phyloP scores from a whole-genome alignment of 768 basidiomycete genomes.

The Pleurotus cornucopiae region DNA sequence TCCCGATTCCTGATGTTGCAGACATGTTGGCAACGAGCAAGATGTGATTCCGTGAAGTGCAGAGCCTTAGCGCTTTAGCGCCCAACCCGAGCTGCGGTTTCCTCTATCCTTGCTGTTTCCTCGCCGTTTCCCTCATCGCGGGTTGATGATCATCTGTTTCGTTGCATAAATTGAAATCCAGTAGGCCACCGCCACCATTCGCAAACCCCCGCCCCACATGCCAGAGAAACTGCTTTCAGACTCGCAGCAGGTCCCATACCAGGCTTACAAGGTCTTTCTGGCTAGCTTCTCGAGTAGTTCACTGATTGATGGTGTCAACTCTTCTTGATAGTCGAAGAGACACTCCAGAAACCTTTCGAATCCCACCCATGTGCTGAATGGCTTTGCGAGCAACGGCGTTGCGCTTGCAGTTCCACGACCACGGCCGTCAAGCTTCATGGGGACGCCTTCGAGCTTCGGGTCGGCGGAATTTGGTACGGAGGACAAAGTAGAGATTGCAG shows the following conservation, averaged over 20 bases:
- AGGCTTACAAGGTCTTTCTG: constrained; percentile 43
- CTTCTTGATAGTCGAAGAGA: constrained; percentile 36
- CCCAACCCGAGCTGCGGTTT: no score
- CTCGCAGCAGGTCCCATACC: constrained; percentile 37
- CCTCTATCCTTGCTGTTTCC: no score
- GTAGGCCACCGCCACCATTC: not conserved
- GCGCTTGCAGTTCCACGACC: constrained; percentile 24
- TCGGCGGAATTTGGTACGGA: constrained; percentile 10
- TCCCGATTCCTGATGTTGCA: constrained; percentile 66
- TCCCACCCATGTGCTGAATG: constrained; percentile 21
- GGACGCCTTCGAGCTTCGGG: constrained; percentile 19
- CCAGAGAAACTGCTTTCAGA: constrained; percentile 11
- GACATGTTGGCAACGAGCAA: constrained; percentile 46
- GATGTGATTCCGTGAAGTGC: not conserved
- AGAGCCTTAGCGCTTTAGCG: no score
- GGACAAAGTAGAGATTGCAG: not conserved
- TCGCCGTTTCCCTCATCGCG: not conserved
- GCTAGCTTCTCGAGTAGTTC: constrained; percentile 1
- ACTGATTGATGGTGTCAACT: constrained; percentile 1
- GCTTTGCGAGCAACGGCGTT: constrained; percentile 8
- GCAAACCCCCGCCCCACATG: not conserved
- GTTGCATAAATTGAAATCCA: not conserved
- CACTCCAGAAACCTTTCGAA: constrained; percentile 36
- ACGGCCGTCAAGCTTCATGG: constrained; percentile 21
- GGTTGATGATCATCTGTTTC: not conserved